Evolutionary conservation across 2,329 filamentous ascomycete species (phyloP), one percentile per base, ranked within the genome.

Genomic region (Didymella keratinophila): DNA sequence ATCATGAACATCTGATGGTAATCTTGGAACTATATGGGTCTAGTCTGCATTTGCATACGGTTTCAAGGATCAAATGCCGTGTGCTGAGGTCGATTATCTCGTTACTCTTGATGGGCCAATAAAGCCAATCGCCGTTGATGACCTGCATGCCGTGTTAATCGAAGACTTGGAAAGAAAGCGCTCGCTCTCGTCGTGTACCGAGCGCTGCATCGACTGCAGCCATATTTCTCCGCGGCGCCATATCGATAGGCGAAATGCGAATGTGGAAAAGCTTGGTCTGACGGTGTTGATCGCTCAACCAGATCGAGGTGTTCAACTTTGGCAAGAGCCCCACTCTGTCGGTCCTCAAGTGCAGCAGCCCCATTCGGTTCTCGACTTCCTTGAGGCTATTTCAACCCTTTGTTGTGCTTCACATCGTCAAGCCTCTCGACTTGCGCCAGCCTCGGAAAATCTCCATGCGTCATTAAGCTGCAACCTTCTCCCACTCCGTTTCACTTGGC

Each of bases 401-500:
- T 8, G 18, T 39, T 9, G 12, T 39, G n/a, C 36, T 20, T 39
- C 18, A 39, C 9, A 39, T 16, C 2, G 21, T 20, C 18, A 39
- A 39, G 36, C n/a, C n/a, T 36, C 36, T 12, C 18, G 36, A 39
- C 18, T 39, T 12, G 36, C 18, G 36, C 36, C 36, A 20, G n/a
- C n/a, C 16, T 18, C 36, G 21, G 18, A 10, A 4, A 4, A 18
- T 21, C 10, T 20, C 8, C 5, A 21, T 11, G 12, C 10, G n/a
- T 21, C 18, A 21, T 43, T 11, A 43, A 16, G 21, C 21, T 43
- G 30, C 28, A 0, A 52, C 41, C 43, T 45, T 63, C 37, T 65
- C 62, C 65, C 64, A 66, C 32, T 66, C 63, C 20, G 47, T 37
- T 27, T 66, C 61, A 48, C 58, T 57, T 9, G 46, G 51, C 32